These are phyloP conservation scores for Nymphaea colorata DNA, from an alignment of 164 flowering plant species.

Conservation along the genomic window DNA sequence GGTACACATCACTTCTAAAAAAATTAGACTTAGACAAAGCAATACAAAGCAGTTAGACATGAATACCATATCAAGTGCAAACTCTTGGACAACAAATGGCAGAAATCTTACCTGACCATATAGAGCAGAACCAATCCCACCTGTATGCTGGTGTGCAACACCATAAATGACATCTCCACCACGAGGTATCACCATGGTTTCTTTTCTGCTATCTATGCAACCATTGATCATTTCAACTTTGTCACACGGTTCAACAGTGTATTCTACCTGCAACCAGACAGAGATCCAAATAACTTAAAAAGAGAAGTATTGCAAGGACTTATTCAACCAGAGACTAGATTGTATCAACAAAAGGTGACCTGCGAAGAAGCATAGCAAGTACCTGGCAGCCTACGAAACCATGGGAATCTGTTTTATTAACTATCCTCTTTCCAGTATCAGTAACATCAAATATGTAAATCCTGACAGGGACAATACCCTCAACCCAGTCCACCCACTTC, in stretches of 20 bases:
- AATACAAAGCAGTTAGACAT: no score
- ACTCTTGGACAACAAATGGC: no score
- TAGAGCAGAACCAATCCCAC: slow-evolving; percentile 46
- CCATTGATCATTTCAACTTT: slow-evolving; percentile 12
- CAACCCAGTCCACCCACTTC: slow-evolving; percentile 70
- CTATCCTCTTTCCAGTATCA: slow-evolving; percentile 32
- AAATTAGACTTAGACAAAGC: no score
- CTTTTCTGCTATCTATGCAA: slow-evolving; percentile 27
- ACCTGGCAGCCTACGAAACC: slow-evolving; percentile 43
- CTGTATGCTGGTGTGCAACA: slow-evolving; percentile 67
- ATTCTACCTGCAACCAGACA: slow-evolving; percentile 50
- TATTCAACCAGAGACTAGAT: no score
- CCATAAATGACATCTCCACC: slow-evolving; percentile 67
- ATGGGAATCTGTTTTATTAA: slow-evolving; percentile 11
- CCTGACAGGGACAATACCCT: slow-evolving; percentile 52
- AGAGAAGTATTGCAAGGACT: no score
- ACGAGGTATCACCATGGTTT: slow-evolving; percentile 28
- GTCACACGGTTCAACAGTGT: slow-evolving; percentile 41
- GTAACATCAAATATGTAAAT: slow-evolving; percentile 81
- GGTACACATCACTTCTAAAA: no score
- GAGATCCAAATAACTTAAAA: no score
- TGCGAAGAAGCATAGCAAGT: neutral
- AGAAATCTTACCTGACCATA: slow-evolving; percentile 40
- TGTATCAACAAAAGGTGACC: no score
- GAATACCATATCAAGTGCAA: no score